Evolutionary conservation across 345 rosid genomes (phyloP).

Genomic region (Rhizophora mangle): DNA sequence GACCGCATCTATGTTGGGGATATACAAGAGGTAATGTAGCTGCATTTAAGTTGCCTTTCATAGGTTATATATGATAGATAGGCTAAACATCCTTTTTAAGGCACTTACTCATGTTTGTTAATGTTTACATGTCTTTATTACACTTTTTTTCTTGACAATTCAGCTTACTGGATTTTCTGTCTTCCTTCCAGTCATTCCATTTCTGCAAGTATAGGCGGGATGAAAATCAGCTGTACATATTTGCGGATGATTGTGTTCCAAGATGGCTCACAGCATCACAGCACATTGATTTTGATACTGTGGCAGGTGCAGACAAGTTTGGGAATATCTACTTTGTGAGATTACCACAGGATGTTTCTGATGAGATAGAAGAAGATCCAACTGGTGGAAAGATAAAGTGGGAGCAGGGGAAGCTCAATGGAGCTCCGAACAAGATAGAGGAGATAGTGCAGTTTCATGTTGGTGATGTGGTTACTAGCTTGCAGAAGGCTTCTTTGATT

Average conservation of each 20-base stretch:
- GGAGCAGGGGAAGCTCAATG: constrained; percentile 97
- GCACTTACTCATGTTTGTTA: background rate
- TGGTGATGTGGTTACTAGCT: constrained; percentile 75
- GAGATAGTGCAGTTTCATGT: constrained; percentile 95
- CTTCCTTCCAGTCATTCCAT: constrained; percentile 79
- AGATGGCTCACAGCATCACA: constrained; percentile 95
- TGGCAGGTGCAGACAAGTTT: constrained; percentile 97
- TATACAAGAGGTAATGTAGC: constrained; percentile 71
- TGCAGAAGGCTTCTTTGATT: constrained; percentile 88
- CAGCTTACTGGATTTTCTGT: background rate
- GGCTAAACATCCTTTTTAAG: background rate
- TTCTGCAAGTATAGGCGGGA: constrained; percentile 98
- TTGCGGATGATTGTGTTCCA: constrained; percentile 92
- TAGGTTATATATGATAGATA: background rate
- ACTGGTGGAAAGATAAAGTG: constrained; percentile 97
- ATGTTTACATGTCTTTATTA: background rate
- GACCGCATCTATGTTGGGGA: constrained; percentile 95
- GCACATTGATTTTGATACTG: constrained; percentile 87
- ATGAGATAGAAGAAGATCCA: constrained; percentile 97
- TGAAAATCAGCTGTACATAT: constrained; percentile 92
- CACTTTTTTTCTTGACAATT: background rate
- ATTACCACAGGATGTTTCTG: constrained; percentile 88
- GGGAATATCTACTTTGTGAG: constrained; percentile 87
- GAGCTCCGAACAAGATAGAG: constrained; percentile 95
- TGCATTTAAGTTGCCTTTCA: background rate